phyloP scores from a whole-genome alignment of 164 flowering plant species.

The Aristolochia contorta region DNA sequence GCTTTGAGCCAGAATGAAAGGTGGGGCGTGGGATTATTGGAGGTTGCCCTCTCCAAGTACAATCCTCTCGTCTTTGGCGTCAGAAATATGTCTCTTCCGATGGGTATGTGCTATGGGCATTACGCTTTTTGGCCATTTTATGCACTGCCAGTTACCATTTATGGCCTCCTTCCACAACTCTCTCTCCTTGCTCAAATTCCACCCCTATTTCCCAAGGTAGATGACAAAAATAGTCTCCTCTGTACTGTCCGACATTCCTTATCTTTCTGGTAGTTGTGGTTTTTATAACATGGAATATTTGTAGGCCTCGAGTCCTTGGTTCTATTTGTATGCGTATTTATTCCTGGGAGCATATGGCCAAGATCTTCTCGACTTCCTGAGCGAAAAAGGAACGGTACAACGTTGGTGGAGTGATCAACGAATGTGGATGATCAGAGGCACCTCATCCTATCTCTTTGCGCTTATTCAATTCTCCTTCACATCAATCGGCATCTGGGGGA shows the following conservation, averaged over 20 bases:
- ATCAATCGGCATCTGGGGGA: slow-evolving; percentile 25
- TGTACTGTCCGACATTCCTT: no score
- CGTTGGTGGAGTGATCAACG: slow-evolving; percentile 78
- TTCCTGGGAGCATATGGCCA: slow-evolving; percentile 49
- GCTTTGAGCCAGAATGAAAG: slow-evolving; percentile 42
- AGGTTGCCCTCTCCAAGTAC: slow-evolving; percentile 45
- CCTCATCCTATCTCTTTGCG: slow-evolving; percentile 37
- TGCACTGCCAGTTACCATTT: slow-evolving; percentile 37
- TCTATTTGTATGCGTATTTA: slow-evolving; percentile 41
- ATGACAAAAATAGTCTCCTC: no score
- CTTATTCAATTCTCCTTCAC: slow-evolving; percentile 27
- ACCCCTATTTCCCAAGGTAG: slow-evolving; percentile 60
- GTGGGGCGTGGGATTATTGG: slow-evolving; percentile 53
- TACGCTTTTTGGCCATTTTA: slow-evolving; percentile 35
- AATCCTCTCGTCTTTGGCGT: slow-evolving; percentile 43
- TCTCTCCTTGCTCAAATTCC: slow-evolving; percentile 35
- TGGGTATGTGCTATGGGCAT: slow-evolving; percentile 11
- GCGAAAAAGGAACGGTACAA: slow-evolving; percentile 19
- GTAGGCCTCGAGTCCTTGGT: slow-evolving; percentile 49
- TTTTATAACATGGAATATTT: not conserved
- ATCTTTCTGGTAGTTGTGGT: not conserved
- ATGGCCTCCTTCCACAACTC: slow-evolving; percentile 57
- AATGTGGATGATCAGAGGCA: slow-evolving; percentile 59
- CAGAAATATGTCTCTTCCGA: slow-evolving; percentile 21
- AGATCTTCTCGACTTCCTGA: slow-evolving; percentile 37